Percentiles rank a stretch among this genome's conserved stretches.
Conservation (phyloP, 1,284 basidiomycete genomes). For the Violaceomyces palustris region DNA sequence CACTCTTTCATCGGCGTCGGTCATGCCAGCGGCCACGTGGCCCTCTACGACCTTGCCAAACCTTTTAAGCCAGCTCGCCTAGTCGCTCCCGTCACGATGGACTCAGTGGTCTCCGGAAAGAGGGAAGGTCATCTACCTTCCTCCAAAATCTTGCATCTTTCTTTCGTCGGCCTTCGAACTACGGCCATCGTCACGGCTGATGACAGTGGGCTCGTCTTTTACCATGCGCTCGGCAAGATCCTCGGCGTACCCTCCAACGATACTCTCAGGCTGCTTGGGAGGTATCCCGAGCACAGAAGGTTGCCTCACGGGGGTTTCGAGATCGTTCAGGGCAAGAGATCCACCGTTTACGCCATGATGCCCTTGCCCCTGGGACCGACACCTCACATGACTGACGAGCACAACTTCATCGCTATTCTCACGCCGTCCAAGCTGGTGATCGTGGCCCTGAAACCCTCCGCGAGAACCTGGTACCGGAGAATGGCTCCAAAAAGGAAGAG, state of each 20-base stretch:
- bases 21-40: slow-evolving; percentile 76
- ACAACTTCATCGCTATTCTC: slow-evolving; percentile 77
- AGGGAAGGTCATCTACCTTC: slow-evolving; percentile 87
- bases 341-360: slow-evolving; percentile 69
- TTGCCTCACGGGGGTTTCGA: no score
- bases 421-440: slow-evolving; percentile 86
- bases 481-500: no score
- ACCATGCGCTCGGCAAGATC: slow-evolving; percentile 88
- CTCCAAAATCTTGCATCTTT: slow-evolving; percentile 78
- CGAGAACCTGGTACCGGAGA: slow-evolving; percentile 77
- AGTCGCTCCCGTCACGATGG: slow-evolving; percentile 67
- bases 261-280: slow-evolving; percentile 85
- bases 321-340: slow-evolving; percentile 15
- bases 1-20: slow-evolving; percentile 88
- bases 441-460: slow-evolving; percentile 83
- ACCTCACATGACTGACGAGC: slow-evolving; percentile 73
- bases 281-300: slow-evolving; percentile 62
- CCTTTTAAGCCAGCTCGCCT: slow-evolving; percentile 61
- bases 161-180: slow-evolving; percentile 87
- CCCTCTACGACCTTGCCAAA: slow-evolving; percentile 74
- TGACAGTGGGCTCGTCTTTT: slow-evolving; percentile 85
- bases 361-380: slow-evolving; percentile 76
- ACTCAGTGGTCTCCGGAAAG: slow-evolving; percentile 69
- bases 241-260: slow-evolving; percentile 93
- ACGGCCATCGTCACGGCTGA: slow-evolving; percentile 91